Conservation (phyloP, 495 filamentous ascomycete genomes). For the Penicillium turbatum region DNA sequence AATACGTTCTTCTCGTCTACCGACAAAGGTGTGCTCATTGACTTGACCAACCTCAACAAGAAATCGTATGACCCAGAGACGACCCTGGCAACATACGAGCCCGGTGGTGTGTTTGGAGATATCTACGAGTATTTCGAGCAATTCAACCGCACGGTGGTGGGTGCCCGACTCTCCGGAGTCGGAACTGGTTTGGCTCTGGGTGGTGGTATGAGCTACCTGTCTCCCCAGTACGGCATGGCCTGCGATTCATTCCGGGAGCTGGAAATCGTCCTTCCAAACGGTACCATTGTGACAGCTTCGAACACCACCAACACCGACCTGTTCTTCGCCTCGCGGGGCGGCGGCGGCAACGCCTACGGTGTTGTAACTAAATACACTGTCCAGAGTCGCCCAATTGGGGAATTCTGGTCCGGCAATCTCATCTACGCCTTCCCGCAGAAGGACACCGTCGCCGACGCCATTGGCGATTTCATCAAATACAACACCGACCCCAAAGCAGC, state of each 20-base stretch:
- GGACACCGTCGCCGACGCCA: slow-evolving; percentile 23
- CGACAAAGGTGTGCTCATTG: slow-evolving; percentile 41
- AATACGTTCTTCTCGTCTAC: slow-evolving; percentile 40
- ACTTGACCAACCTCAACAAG: slow-evolving; percentile 28
- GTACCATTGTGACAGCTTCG: slow-evolving; percentile 45
- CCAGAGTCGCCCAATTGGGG: slow-evolving; percentile 23
- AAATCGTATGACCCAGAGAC: slow-evolving; percentile 30
- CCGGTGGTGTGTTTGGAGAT: slow-evolving; percentile 31
- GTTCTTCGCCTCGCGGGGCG: slow-evolving; percentile 54
- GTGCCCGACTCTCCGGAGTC: slow-evolving; percentile 29
- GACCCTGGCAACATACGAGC: slow-evolving; percentile 30
- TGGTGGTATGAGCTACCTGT: slow-evolving; percentile 34
- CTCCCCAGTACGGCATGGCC: slow-evolving; percentile 35
- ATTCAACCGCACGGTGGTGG: slow-evolving; percentile 32
- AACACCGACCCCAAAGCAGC: slow-evolving; percentile 32
- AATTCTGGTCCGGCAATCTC: slow-evolving; percentile 30
- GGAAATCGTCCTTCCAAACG: slow-evolving; percentile 50
- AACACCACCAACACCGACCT: slow-evolving; percentile 49
- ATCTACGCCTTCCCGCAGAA: slow-evolving; percentile 26
- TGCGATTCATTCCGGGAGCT: slow-evolving; percentile 32
- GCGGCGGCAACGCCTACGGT: slow-evolving; percentile 48
- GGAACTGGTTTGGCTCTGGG: slow-evolving; percentile 33
- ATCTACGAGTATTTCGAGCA: slow-evolving; percentile 29
- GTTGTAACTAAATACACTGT: slow-evolving; percentile 39
- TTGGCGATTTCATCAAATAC: slow-evolving; percentile 29